Evolutionary conservation across 768 basidiomycete species (phyloP), one percentile per base, ranked within the genome.

Genomic region (Dioszegia aurantiaca): DNA sequence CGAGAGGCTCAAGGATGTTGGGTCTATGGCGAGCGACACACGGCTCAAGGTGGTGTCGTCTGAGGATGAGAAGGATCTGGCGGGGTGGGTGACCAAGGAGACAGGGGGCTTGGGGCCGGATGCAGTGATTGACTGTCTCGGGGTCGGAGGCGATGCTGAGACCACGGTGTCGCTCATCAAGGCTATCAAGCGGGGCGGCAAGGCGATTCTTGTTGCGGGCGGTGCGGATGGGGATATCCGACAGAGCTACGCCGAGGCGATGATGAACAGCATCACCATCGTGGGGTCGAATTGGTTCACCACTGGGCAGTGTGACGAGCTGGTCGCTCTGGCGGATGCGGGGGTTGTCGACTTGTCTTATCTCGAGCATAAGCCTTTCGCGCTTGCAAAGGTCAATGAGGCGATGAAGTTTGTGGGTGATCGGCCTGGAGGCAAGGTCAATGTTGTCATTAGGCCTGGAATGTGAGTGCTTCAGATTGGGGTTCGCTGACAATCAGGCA

Each of bases 381-480:
- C 33, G 17, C 55, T 63, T 2, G 54, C 56, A 14, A 12, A 55
- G 41, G 62, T 60, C 16, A 63, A 63, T 45, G 59, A 59, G 43
- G 62, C 62, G n/a, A 26, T 63, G 33, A 40, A 56, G 14, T 49
- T 45, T 40, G 62, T 59, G 0, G 58, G 58, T 6, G 52, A 60
- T 23, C 24, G 62, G 23, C 62, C 59, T 8, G 62, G 62, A 9
- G 62, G 62, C 6, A n/a, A n/a, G 24, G 58, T 56, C 19, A 63
- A 63, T 37, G 55, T 63, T 11, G 41, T 62, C 6, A 49, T 62
- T 36, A 30, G 45, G 27, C 60, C 60, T 27, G 44, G 44, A 27
- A 11, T 6, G 44, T 45, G 19, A 45, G 40, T 42, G 14, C 33
- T n/a, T n/a, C n/a, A n/a, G n/a, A 33, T 33, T 33, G 33, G n/a